Conservation (phyloP, 257 asterid species). For the Parsonsia alboflavescens region DNA sequence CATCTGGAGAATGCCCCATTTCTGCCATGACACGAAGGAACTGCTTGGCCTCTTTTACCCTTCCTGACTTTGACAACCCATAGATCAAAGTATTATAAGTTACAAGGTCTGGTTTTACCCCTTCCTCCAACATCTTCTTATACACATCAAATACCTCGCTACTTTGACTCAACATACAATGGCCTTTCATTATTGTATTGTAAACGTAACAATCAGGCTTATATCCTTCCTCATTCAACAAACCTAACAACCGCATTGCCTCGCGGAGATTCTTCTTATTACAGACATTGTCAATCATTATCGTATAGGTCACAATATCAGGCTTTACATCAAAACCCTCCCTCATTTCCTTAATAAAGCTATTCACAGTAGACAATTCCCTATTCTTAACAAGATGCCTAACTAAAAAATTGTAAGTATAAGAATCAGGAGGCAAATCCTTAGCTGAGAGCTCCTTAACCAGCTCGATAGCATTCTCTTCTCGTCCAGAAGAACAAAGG, state of each 20-base stretch:
- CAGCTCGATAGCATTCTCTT: conserved; percentile 71
- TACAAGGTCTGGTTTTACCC: conserved; percentile 68
- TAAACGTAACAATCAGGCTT: conserved; percentile 86
- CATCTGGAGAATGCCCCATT: conserved; percentile 72
- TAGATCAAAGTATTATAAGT: conserved; percentile 79
- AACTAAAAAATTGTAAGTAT: conserved; percentile 75
- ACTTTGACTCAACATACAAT: conserved; percentile 61
- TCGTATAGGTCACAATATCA: conserved; percentile 84
- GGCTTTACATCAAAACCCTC: conserved; percentile 60
- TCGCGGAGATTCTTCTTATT: conserved; percentile 85
- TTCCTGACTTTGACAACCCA: conserved; percentile 78
- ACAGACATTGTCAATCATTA: conserved; percentile 94
- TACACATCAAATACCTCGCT: conserved; percentile 69
- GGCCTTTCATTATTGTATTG: conserved; percentile 91
- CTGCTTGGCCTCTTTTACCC: conserved; percentile 74
- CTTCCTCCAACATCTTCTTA: conserved; percentile 76
- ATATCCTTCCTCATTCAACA: conserved; percentile 69
- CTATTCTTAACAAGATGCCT: conserved; percentile 66
- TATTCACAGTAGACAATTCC: conserved; percentile 46
- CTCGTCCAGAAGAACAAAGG: conserved; percentile 69
- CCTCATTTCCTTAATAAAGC: conserved; percentile 65
- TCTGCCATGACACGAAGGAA: conserved; percentile 62
- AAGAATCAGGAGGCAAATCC: conserved; percentile 54
- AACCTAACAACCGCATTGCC: conserved; percentile 56
- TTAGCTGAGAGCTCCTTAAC: conserved; percentile 57